These are phyloP conservation scores for Leucocoprinus sp. DNA, from an alignment of 768 basidiomycete genomes.

Conservation along the genomic window DNA sequence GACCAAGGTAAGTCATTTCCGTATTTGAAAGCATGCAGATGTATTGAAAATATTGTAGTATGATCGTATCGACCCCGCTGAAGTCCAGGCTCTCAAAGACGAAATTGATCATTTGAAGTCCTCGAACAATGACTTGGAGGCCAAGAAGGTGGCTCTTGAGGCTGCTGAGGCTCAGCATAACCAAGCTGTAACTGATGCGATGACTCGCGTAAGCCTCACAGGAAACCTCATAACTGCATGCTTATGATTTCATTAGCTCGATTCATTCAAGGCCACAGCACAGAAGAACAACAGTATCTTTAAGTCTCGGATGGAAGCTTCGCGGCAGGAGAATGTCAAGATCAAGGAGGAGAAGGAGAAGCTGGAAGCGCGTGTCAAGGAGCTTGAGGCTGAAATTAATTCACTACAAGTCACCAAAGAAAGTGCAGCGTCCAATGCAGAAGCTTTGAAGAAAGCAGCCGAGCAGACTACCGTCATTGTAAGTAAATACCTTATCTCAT, in stretches of 20 bases:
- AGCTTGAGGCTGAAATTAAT: constrained; percentile 28
- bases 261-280: constrained; percentile 26
- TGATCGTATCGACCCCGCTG: constrained; percentile 82
- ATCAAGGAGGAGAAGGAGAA: constrained; percentile 29
- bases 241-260: constrained; percentile 23
- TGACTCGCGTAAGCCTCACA: constrained; percentile 14
- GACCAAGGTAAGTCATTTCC: constrained; percentile 47
- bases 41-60: constrained; percentile 37
- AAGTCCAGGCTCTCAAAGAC: constrained; percentile 71
- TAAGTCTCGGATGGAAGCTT: constrained; percentile 23
- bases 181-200: constrained; percentile 3
- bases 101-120: constrained; percentile 49
- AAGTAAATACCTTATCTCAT: constrained; percentile 11
- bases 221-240: background rate
- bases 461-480: constrained; percentile 33
- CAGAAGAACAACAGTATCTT: constrained; percentile 23
- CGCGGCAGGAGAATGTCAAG: constrained; percentile 28
- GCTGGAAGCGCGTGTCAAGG: constrained; percentile 29
- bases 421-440: constrained; percentile 17
- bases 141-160: constrained; percentile 17
- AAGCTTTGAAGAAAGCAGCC: constrained; percentile 18
- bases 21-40: background rate
- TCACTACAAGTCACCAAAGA: constrained; percentile 22
- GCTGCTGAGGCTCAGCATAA: constrained; percentile 10
- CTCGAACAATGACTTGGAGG: constrained; percentile 6